Conservation (phyloP, 352 stramenopile genomes). For the Saprolegnia diclina region DNA sequence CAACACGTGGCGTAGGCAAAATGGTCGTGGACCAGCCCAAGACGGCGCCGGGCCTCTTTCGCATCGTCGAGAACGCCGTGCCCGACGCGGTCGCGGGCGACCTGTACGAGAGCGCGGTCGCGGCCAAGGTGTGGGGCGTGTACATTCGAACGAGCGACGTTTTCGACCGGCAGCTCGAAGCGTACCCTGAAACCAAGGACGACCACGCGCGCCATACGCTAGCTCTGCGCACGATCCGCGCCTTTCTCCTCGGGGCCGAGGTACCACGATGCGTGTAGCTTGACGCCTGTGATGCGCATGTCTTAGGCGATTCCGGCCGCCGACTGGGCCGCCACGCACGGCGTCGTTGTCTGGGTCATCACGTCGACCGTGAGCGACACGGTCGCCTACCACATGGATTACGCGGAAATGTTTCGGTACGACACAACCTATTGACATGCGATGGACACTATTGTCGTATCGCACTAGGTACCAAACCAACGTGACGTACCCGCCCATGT, state of each 20-base stretch:
- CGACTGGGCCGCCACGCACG: constrained; percentile 41
- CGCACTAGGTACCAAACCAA: constrained; percentile 43
- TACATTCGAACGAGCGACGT: constrained; percentile 43
- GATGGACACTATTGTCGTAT: background rate
- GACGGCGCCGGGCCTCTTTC: constrained; percentile 32
- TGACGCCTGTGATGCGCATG: constrained; percentile 25
- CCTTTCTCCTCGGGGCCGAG: constrained; percentile 41
- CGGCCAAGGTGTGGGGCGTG: constrained; percentile 57
- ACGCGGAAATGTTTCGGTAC: constrained; percentile 62
- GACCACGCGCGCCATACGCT: constrained; percentile 41
- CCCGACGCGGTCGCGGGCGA: constrained; percentile 39
- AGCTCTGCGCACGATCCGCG: constrained; percentile 40
- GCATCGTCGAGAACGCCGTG: constrained; percentile 45
- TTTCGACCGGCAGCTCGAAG: constrained; percentile 15
- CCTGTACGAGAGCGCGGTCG: constrained; percentile 53
- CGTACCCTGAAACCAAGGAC: constrained; percentile 9
- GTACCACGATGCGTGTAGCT: background rate
- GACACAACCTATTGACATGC: too few relatives aligned
- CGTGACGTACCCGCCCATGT: constrained; percentile 58
- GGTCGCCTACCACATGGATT: constrained; percentile 68
- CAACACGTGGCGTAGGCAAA: constrained; percentile 32
- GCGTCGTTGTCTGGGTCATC: constrained; percentile 65
- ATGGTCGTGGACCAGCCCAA: constrained; percentile 47
- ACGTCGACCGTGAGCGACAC: constrained; percentile 54
- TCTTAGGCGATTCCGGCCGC: constrained; percentile 29